phyloP scores from a whole-genome alignment of 2,329 filamentous ascomycete species.

The Cephalotrichum gorgonifer region DNA sequence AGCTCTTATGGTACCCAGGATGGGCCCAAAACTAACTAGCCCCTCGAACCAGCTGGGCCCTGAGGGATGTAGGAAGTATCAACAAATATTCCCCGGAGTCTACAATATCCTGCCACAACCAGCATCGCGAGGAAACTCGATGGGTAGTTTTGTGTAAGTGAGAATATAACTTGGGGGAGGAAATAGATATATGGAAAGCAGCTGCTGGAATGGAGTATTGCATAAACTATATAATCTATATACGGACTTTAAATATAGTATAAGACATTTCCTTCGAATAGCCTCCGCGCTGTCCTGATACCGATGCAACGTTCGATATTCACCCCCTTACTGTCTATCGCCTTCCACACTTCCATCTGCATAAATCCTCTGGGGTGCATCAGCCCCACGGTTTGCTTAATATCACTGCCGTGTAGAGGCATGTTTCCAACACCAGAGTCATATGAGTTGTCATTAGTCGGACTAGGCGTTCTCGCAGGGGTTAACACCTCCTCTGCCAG shows the following conservation, averaged over 20 bases:
- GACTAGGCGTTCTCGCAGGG: conserved; percentile 13
- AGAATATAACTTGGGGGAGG: too few relatives aligned
- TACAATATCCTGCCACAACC: too few relatives aligned
- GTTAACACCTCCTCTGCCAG: conserved; percentile 6
- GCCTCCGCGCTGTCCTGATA: conserved; percentile 18
- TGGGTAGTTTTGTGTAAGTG: too few relatives aligned
- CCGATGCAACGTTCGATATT: conserved; percentile 14
- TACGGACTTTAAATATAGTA: conserved; percentile 12
- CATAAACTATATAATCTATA: not conserved
- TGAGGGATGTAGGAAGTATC: too few relatives aligned
- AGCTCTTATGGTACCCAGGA: too few relatives aligned
- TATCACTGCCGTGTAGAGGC: not conserved
- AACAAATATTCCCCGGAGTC: too few relatives aligned
- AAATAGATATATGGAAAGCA: too few relatives aligned
- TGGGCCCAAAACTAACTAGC: too few relatives aligned
- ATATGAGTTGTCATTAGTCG: conserved; percentile 1
- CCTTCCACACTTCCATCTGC: conserved; percentile 11
- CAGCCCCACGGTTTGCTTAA: not conserved
- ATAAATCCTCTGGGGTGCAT: conserved; percentile 1
- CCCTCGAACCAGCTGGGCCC: too few relatives aligned
- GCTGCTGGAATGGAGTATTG: too few relatives aligned
- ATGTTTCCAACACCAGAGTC: not conserved
- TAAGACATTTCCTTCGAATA: conserved; percentile 19
- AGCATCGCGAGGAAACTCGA: too few relatives aligned
- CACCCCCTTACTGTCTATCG: not conserved